Percentiles rank a stretch among this genome's conserved stretches.
phyloP scores from a whole-genome alignment of 805 yeast genomes.

The Sugiyamaella lignohabitans region DNA sequence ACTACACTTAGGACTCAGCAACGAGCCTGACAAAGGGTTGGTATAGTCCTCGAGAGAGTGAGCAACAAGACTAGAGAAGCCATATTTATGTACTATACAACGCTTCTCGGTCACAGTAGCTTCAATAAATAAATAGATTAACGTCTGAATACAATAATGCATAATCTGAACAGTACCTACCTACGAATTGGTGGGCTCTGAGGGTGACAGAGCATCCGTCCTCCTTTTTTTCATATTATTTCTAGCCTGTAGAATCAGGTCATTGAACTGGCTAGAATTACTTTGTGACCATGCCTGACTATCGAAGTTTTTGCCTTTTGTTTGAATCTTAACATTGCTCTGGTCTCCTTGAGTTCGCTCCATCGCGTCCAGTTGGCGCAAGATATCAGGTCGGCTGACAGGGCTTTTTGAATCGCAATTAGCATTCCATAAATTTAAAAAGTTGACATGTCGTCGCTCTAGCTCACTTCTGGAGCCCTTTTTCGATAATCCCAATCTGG shows the following conservation, averaged over 20 bases:
- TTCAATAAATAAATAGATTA: too few relatives aligned
- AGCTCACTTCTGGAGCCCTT: conserved; percentile 58
- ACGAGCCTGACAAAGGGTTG: too few relatives aligned
- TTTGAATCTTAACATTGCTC: neutral
- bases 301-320: conserved; percentile 19
- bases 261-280: conserved; percentile 23
- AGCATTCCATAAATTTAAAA: conserved; percentile 70
- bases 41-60: too few relatives aligned
- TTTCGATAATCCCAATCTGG: conserved; percentile 48
- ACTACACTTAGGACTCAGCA: too few relatives aligned
- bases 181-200: too few relatives aligned
- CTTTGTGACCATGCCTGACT: conserved; percentile 19
- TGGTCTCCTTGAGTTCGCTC: conserved; percentile 10
- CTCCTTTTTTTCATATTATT: neutral
- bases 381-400: conserved; percentile 46
- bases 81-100: too few relatives aligned
- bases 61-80: too few relatives aligned
- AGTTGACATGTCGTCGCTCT: conserved; percentile 70
- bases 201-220: too few relatives aligned
- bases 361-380: conserved; percentile 60
- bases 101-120: too few relatives aligned
- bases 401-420: conserved; percentile 71
- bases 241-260: conserved; percentile 22
- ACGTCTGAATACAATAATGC: too few relatives aligned
- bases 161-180: too few relatives aligned